A percentile compares a stretch with the other conserved stretches of the same genome.
Evolutionary conservation across 352 stramenopile species (phyloP).

Genomic region (Globisporangium iwayamae): DNA sequence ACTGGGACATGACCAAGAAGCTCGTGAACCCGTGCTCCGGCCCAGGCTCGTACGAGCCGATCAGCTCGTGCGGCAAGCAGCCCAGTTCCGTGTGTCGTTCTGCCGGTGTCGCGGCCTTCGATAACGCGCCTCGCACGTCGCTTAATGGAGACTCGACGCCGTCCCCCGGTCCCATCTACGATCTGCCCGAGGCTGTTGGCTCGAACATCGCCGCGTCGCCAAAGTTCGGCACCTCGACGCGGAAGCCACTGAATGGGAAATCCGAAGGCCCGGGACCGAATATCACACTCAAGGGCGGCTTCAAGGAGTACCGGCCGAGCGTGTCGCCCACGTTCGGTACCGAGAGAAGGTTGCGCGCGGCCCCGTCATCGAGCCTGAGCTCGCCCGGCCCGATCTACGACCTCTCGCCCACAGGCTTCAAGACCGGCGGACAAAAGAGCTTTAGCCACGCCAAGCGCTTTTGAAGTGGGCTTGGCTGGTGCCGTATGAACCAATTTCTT

Average conservation of each 20-base stretch:
- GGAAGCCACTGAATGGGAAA: constrained; percentile 50
- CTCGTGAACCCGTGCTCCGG: constrained; percentile 53
- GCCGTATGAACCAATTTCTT: background rate
- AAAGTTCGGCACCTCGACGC: constrained; percentile 63
- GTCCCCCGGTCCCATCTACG: constrained; percentile 74
- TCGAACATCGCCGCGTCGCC: constrained; percentile 24
- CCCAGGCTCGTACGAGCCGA: constrained; percentile 62
- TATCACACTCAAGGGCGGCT: constrained; percentile 51
- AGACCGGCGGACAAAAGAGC: constrained; percentile 40
- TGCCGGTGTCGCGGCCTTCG: constrained; percentile 49
- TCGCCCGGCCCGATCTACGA: constrained; percentile 73
- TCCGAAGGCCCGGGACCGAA: constrained; percentile 60
- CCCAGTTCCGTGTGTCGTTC: constrained; percentile 49
- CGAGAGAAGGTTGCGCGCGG: constrained; percentile 41
- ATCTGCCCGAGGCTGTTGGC: constrained; percentile 49
- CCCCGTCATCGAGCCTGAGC: constrained; percentile 19
- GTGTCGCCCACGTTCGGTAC: constrained; percentile 75
- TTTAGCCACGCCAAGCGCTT: constrained; percentile 79
- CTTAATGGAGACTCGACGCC: constrained; percentile 53
- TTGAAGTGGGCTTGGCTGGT: background rate
- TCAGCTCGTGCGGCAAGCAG: constrained; percentile 58
- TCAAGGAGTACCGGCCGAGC: constrained; percentile 36
- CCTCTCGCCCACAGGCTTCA: constrained; percentile 54
- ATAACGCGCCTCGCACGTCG: constrained; percentile 49
- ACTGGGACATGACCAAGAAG: constrained; percentile 74